phyloP scores from a whole-genome alignment of 176 grass and related monocot genomes.

The Dendrocalamus sinicus region DNA sequence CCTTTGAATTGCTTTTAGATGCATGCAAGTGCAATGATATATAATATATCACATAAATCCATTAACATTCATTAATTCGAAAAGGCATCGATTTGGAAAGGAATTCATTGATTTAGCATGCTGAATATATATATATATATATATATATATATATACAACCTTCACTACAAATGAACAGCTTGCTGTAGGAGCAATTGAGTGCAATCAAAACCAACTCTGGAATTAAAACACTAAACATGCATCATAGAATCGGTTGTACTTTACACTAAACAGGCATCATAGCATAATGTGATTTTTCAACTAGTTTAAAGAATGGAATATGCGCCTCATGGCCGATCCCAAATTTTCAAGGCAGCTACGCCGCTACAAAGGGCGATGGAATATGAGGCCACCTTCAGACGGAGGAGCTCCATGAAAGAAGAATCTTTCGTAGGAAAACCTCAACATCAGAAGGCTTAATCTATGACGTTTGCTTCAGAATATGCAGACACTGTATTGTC shows the following conservation, averaged over 20 bases:
- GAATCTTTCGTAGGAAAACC: conserved; percentile 33
- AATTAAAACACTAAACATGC: background rate
- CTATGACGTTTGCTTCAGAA: conserved; percentile 74
- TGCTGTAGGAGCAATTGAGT: background rate
- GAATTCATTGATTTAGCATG: too few relatives aligned
- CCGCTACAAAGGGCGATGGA: conserved; percentile 73
- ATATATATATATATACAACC: too few relatives aligned
- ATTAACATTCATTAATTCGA: too few relatives aligned
- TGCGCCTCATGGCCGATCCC: conserved; percentile 76
- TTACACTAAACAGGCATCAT: background rate
- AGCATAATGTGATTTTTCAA: too few relatives aligned
- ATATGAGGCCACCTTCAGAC: conserved; percentile 67
- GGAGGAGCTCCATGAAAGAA: conserved; percentile 48
- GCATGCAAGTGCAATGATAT: too few relatives aligned
- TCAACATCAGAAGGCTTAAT: conserved; percentile 65
- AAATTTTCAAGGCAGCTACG: conserved; percentile 56
- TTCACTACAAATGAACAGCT: background rate
- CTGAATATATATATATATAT: too few relatives aligned
- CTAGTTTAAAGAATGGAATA: conserved; percentile 21
- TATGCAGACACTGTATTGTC: conserved; percentile 54
- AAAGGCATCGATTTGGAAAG: too few relatives aligned
- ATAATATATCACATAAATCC: too few relatives aligned
- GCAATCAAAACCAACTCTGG: background rate
- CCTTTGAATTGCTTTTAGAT: too few relatives aligned
- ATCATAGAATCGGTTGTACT: too few relatives aligned